Evolutionary conservation across 2,329 filamentous ascomycete genomes (phyloP).

Genomic region (Cryphonectria parasitica): DNA sequence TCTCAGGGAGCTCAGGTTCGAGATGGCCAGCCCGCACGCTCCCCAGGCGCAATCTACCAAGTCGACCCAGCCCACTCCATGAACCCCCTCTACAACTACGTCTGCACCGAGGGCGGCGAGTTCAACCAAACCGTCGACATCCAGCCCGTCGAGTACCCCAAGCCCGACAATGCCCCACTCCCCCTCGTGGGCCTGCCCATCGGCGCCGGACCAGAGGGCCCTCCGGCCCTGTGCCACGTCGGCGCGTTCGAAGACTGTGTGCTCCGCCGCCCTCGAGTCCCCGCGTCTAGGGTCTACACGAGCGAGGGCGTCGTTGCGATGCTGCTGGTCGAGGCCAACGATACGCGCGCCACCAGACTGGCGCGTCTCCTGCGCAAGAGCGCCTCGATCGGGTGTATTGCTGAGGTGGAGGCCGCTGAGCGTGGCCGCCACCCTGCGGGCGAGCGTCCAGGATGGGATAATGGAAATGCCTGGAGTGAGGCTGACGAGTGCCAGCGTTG

Average conservation of each 20-base stretch:
- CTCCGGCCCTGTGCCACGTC: conserved; percentile 36
- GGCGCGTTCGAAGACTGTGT: conserved; percentile 38
- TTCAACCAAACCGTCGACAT: conserved; percentile 12
- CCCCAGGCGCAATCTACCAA: conserved; percentile 25
- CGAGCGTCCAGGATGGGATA: background rate
- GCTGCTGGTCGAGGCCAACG: background rate
- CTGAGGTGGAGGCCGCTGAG: background rate
- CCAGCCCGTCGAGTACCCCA: conserved; percentile 23
- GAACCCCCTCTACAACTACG: conserved; percentile 27
- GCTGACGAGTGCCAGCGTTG: background rate
- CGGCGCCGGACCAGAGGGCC: conserved; percentile 47
- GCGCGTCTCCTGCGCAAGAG: conserved; percentile 12
- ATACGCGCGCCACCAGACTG: conserved; percentile 2
- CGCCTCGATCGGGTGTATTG: conserved; percentile 18
- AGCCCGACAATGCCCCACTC: background rate
- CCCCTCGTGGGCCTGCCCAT: conserved; percentile 45
- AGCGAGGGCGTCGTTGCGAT: conserved; percentile 9
- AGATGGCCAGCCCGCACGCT: conserved; percentile 8
- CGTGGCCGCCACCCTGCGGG: background rate
- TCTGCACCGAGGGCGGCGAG: conserved; percentile 22
- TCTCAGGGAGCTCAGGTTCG: no score
- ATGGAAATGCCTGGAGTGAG: background rate
- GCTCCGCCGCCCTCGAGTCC: conserved; percentile 18
- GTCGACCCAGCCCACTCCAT: conserved; percentile 20
- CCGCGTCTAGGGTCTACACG: background rate